Base-by-base conservation (phyloP, 176 grass and related monocot genomes). In the Carex pumila region DNA sequence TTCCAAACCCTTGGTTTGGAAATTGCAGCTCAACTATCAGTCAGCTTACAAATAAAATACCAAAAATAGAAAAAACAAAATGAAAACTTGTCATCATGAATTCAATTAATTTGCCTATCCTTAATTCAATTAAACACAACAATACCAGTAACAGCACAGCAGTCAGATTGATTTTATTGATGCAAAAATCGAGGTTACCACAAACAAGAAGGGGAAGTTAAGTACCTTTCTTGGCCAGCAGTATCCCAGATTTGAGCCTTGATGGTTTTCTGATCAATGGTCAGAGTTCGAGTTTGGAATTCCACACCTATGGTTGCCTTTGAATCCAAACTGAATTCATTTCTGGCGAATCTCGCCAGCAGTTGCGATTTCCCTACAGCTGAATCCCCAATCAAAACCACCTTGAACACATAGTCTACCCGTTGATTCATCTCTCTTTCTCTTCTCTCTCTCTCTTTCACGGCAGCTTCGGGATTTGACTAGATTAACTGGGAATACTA, bases 241-340 rank as follows among this genome's bases (percentile, higher is more conserved):
- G 80, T 83, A 34, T 83, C 80, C 80, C 80, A 83, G 31, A 83
- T 83, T 66, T 83, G 80, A 67, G 80, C 80, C 62, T 83, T 83
- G 80, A 83, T 53, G 5, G 22, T 83, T 67, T 30, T 83, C 29
- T 65, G 21, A 83, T 83, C 80, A 67, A 83, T 83, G 15, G 80
- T 50, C 1, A 83, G 12, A 30, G 80, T 83, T 53, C 80, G 21
- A 12, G 80, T 83, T 50, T 83, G 80, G 17, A 83, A 83, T 32
- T 83, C 80, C 0, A 83, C 80, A 68, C 80, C 80, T 14, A 83
- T 29, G 9, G 80, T 83, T 5, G 80, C 80, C 47, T 83, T 83
- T 22, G 80, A 83, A 83, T 83, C 80, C 80, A 83, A 65, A 54
- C 63, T 83, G 62, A 83, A 83, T 29, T 83, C 80, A 54, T 83